Base-by-base conservation (phyloP, 768 basidiomycete genomes). In the Xerocomellus intermedius region DNA sequence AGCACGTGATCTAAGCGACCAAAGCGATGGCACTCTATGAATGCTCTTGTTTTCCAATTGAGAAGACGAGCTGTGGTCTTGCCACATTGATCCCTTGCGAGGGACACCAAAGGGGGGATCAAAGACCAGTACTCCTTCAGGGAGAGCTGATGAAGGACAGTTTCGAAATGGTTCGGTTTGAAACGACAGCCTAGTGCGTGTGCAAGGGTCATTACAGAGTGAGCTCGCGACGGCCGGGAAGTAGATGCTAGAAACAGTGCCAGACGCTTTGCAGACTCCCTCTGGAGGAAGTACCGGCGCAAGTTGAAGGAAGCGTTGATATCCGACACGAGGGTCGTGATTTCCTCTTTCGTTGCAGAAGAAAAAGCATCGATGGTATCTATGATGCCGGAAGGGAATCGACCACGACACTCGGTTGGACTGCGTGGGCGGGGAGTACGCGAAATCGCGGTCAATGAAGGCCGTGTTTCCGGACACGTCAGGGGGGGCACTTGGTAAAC, bases 1-100 rank as follows among this genome's bases (percentile, higher is more conserved):
- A 87, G 68, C 2, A 80, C 73, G 38, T 63, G 66, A 54, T 75
- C 69, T 24, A 91, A 71, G 8, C 63, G 64, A 24, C 69, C 64
- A 60, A 79, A 88, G 30, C 77, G 70, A 52, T 79, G 73, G 5
- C 71, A 74, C 66, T 89, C 85, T 54, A 85, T 68, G 38, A 83
- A 64, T 1, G 87, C 85, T 36, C 82, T 80, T 8, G 79, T 74
- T 45, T 81, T 80, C 88, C 87, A 91, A 66, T 92, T 84, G 57
- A 92, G 76, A 22, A 91, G 74, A 32, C 82, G 79, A 30, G 70
- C 59, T 4, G 82, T 84, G 3, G 78, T 75, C 49, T 72, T 73
- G 41, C 80, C 79, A 16, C 77, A 74, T 21, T 83, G 79, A 35
- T 73, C 66, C 57, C 73, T 75, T 47, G 79, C 86, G 19, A 83